Evolutionary conservation across 176 grass and related monocot genomes (phyloP).

Genomic region (Tillandsia leiboldiana): DNA sequence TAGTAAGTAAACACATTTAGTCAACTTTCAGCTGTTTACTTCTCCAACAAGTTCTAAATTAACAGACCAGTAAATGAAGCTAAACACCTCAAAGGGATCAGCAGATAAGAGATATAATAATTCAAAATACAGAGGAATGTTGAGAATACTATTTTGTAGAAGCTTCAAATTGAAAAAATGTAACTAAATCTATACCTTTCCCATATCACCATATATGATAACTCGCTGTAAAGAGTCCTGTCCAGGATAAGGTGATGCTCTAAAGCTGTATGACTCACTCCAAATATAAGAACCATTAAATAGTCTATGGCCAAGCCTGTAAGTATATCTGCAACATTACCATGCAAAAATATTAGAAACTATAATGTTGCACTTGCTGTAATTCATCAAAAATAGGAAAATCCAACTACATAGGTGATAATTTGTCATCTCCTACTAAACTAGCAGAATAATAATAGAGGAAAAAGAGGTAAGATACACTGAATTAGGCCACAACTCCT

Average conservation of each 20-base stretch:
- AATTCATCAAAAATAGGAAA: not conserved
- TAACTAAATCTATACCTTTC: slow-evolving; percentile 38
- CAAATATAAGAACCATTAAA: slow-evolving; percentile 56
- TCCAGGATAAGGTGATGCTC: slow-evolving; percentile 77
- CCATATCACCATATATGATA: slow-evolving; percentile 84
- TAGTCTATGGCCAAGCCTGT: slow-evolving; percentile 61
- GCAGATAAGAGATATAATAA: not conserved
- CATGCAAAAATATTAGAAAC: not conserved
- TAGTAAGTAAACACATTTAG: no score
- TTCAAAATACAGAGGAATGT: not conserved
- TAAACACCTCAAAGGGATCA: not conserved
- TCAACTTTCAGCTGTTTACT: no score
- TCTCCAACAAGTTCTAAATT: no score
- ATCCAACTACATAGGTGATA: not conserved
- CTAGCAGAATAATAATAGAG: not conserved
- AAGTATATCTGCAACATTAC: slow-evolving; percentile 63
- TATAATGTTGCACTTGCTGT: not conserved
- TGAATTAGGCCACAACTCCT: slow-evolving; percentile 81
- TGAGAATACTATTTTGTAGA: not conserved
- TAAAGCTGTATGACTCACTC: slow-evolving; percentile 64
- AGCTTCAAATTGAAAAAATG: no score
- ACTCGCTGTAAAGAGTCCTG: slow-evolving; percentile 75
- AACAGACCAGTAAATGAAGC: no score
- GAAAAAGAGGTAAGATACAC: slow-evolving; percentile 34
- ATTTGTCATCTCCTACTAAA: not conserved